These are phyloP conservation scores for Fusarium bactridioides DNA, from an alignment of 2,329 filamentous ascomycete species.

Conservation along the genomic window DNA sequence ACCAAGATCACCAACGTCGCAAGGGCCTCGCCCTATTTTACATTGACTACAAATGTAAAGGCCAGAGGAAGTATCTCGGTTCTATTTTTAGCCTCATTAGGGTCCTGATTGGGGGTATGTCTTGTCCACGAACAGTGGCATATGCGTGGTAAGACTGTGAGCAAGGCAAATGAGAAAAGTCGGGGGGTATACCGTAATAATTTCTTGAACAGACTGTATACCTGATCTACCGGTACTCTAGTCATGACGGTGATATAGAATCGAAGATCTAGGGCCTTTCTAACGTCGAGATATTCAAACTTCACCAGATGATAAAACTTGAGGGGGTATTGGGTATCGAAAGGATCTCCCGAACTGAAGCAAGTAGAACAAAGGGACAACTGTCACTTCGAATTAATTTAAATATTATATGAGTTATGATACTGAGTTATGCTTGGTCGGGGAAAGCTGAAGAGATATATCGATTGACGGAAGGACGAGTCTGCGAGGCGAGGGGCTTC, in stretches of 20 bases:
- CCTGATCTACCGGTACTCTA: accelerated
- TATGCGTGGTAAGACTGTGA: background rate
- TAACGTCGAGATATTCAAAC: background rate
- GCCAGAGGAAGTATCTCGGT: accelerated
- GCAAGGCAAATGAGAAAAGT: background rate
- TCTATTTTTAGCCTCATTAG: background rate
- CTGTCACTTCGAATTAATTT: accelerated
- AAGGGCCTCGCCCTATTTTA: accelerated
- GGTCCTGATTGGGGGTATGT: background rate
- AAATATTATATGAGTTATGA: background rate
- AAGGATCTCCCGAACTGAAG: background rate
- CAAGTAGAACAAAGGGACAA: background rate
- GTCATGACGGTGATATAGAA: accelerated
- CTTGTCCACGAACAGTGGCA: background rate
- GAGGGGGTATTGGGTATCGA: background rate
- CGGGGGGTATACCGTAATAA: background rate
- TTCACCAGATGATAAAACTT: background rate
- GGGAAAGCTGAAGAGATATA: background rate
- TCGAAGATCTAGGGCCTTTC: background rate
- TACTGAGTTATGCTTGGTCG: background rate
- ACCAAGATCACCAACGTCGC: no score
- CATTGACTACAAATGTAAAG: accelerated
- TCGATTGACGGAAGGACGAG: background rate
- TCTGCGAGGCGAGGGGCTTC: background rate
- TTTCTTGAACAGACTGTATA: background rate